Evolutionary conservation across 148 eudicot species (phyloP).

Genomic region (Fagopyrum esculentum): DNA sequence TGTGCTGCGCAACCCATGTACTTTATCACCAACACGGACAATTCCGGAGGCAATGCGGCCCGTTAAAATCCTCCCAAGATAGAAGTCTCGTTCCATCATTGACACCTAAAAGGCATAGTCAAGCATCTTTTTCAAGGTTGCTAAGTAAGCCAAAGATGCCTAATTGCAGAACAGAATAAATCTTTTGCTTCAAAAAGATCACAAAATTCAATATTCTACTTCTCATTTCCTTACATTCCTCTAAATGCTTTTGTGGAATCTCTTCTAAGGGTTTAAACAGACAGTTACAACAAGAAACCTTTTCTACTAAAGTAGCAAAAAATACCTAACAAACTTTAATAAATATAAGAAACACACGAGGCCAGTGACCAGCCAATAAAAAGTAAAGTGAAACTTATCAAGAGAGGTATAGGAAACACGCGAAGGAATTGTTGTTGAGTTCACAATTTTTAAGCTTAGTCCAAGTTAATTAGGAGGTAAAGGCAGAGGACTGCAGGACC

Average conservation of each 20-base stretch:
- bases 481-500: background rate
- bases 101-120: conserved; percentile 81
- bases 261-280: background rate
- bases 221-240: background rate
- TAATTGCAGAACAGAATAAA: background rate
- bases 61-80: conserved; percentile 87
- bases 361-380: background rate
- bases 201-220: background rate
- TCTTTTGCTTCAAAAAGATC: background rate
- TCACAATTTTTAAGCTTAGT: background rate
- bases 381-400: background rate
- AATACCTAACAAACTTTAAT: background rate
- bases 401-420: background rate
- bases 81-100: conserved; percentile 93
- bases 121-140: conserved; percentile 46
- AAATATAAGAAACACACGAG: background rate
- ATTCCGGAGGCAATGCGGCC: conserved; percentile 79
- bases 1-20: conserved; percentile 68
- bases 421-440: background rate
- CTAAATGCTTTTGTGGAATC: background rate
- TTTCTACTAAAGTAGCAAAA: background rate
- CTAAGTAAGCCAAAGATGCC: conserved; percentile 9
- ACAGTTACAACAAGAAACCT: background rate
- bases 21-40: conserved; percentile 77
- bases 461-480: background rate